Evolutionary conservation across 78 protist genomes (phyloP), one percentile per base, ranked within the genome.

Genomic region (Capsaspora owczarzaki): DNA sequence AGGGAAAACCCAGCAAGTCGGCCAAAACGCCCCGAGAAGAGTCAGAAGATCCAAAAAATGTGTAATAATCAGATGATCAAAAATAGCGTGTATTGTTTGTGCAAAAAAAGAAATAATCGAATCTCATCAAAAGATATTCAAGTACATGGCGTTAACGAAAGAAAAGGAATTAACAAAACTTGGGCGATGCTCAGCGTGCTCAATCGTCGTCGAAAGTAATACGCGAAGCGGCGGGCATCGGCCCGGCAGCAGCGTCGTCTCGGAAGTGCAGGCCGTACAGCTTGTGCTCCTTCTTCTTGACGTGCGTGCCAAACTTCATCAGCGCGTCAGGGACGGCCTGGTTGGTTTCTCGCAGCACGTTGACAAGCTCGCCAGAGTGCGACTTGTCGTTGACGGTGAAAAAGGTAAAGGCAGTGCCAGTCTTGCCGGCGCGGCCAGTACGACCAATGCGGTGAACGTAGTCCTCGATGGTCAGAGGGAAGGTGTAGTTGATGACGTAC

Each of bases 391-490:
- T 0, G 37, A 20, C 68, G 1, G 92, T 85, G 83, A 96, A 76
- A 75, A 91, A 86, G 22, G 92, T 75, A 88, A 74, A 61, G 10
- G 97, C 84, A 0, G 43, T 82, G 46, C 98, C 98, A 46, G 77
- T 86, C 25, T 41, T 49, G 1, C 97, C 97, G 0, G 92, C 96
- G 27, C 99, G 95, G 0, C 97, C 99, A 19, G 99, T 95, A n/a
- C 99, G 87, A 14, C 99, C 99, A 49, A 96, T 96, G 60, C 99
- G 81, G 78, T 96, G 99, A n/a, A 96, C 83, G 74, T 96, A 96
- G 80, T 90, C 95, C 77, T 96, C 98, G 41, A 92, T 89, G 14
- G 79, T 82, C 46, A 20, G 23, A 41, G 99, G 99, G 72, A 95
- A 85, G 76, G 89, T 92, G 78, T 83, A 87, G 86, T 96, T 96